phyloP scores from a whole-genome alignment of 495 filamentous ascomycete species.

The Xylaria longipes region DNA sequence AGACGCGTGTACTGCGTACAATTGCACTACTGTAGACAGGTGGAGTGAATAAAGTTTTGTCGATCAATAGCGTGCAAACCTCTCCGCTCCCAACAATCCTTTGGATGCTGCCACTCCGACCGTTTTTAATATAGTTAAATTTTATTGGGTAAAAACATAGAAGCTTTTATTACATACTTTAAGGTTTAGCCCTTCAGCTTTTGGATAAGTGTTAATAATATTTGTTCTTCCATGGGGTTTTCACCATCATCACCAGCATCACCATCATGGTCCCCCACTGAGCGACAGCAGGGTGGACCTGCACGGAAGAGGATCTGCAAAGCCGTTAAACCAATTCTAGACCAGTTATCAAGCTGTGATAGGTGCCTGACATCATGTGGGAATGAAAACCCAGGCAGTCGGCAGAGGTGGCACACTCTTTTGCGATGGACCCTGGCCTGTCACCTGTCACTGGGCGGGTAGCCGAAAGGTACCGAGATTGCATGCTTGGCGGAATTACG shows the following conservation, averaged over 20 bases:
- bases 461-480: conserved; percentile 19
- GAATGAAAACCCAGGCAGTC: not conserved
- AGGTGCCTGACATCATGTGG: conserved; percentile 17
- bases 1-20: not conserved
- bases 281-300: conserved; percentile 8
- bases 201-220: no score
- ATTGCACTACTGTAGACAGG: not conserved
- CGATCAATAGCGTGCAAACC: not conserved
- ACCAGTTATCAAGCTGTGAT: not conserved
- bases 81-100: not conserved
- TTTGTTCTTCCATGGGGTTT: not conserved
- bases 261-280: not conserved
- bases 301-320: conserved; percentile 7
- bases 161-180: no score
- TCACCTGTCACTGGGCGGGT: conserved; percentile 9
- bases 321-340: conserved; percentile 9
- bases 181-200: no score
- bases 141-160: no score
- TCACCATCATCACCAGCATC: no score
- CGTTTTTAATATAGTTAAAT: no score
- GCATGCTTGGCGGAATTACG: conserved; percentile 10
- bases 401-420: conserved; percentile 6
- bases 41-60: not conserved
- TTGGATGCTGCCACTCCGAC: not conserved
- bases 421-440: conserved; percentile 1